A percentile compares a stretch with the other conserved stretches of the same genome.
Conservation (phyloP, 2,329 filamentous ascomycete genomes). For the Diplodia mutila region DNA sequence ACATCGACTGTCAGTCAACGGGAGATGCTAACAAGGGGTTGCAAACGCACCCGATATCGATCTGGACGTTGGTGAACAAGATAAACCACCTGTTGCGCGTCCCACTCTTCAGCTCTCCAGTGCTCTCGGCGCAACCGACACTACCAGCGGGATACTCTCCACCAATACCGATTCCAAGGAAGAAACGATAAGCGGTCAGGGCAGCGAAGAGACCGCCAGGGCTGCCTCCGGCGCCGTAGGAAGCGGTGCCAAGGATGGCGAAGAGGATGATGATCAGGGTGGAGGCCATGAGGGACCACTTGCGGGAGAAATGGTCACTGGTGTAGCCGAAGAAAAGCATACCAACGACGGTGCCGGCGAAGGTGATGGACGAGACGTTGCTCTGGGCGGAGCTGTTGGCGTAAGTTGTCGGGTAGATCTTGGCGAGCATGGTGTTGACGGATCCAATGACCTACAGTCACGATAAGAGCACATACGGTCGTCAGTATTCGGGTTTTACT, state of each 20-base stretch:
- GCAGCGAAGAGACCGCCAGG: slow-evolving; percentile 74
- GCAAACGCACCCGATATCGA: slow-evolving; percentile 66
- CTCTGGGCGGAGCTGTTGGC: slow-evolving; percentile 67
- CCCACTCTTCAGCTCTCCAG: slow-evolving; percentile 77
- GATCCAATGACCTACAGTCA: slow-evolving; percentile 74
- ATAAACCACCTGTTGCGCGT: slow-evolving; percentile 82
- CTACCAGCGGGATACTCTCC: slow-evolving; percentile 81
- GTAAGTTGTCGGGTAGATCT: slow-evolving; percentile 73
- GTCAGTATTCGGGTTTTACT: background rate
- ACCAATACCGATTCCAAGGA: slow-evolving; percentile 73
- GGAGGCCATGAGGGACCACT: slow-evolving; percentile 77
- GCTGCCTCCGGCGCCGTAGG: slow-evolving; percentile 74
- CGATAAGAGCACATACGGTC: background rate
- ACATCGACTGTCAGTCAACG: background rate
- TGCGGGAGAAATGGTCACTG: slow-evolving; percentile 82
- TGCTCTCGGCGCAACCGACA: slow-evolving; percentile 82
- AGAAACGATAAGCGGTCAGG: slow-evolving; percentile 82
- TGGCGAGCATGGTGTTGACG: slow-evolving; percentile 74
- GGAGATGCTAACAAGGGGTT: background rate
- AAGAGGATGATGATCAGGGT: slow-evolving; percentile 86
- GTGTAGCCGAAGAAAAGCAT: slow-evolving; percentile 81
- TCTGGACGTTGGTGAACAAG: slow-evolving; percentile 86
- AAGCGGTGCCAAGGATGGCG: slow-evolving; percentile 75
- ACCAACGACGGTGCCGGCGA: slow-evolving; percentile 82
- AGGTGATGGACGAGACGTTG: slow-evolving; percentile 81